These are phyloP conservation scores for Nidula niveotomentosa DNA, from an alignment of 1,284 basidiomycete species.

Conservation along the genomic window DNA sequence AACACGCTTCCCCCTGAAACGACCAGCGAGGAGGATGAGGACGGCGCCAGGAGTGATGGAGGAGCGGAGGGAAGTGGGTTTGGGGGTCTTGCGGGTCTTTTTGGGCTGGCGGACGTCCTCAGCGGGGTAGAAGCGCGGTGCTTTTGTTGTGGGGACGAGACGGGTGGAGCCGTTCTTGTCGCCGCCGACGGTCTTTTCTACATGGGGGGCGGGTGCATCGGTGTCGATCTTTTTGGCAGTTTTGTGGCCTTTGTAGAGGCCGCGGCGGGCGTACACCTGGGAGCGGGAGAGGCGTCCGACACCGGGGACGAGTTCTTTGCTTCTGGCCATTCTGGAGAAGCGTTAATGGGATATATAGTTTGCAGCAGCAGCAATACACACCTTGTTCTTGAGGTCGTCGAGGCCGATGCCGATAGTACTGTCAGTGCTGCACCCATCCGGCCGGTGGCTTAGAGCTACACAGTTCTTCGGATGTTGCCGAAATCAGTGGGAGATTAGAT, in stretches of 20 bases:
- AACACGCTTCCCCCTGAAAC: slow-evolving; percentile 98
- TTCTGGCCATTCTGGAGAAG: slow-evolving; percentile 77
- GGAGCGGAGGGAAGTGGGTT: slow-evolving; percentile 77
- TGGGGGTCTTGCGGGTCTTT: slow-evolving; percentile 87
- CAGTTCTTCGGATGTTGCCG: slow-evolving; percentile 38
- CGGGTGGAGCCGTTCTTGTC: slow-evolving; percentile 93
- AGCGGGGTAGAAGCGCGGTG: slow-evolving; percentile 95
- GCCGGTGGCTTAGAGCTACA: slow-evolving; percentile 41
- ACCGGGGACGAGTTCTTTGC: slow-evolving; percentile 82
- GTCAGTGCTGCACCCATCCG: slow-evolving; percentile 24
- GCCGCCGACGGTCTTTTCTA: slow-evolving; percentile 87
- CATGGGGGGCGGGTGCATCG: slow-evolving; percentile 56
- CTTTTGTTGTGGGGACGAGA: slow-evolving; percentile 84
- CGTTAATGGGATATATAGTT: slow-evolving; percentile 1
- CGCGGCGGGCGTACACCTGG: slow-evolving; percentile 80
- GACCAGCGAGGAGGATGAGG: slow-evolving; percentile 96
- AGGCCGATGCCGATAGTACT: slow-evolving; percentile 41
- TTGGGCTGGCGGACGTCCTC: slow-evolving; percentile 93
- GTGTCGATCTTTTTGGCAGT: slow-evolving; percentile 69
- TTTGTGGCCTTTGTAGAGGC: slow-evolving; percentile 80
- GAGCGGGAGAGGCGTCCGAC: slow-evolving; percentile 86
- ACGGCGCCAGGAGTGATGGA: slow-evolving; percentile 95
- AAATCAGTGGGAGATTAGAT: slow-evolving; percentile 4
- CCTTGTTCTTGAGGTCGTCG: slow-evolving; percentile 52
- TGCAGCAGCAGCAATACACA: slow-evolving; percentile 21